Base-by-base conservation (phyloP, 1,139 yeast genomes). In the Candida labiduridarum region DNA sequence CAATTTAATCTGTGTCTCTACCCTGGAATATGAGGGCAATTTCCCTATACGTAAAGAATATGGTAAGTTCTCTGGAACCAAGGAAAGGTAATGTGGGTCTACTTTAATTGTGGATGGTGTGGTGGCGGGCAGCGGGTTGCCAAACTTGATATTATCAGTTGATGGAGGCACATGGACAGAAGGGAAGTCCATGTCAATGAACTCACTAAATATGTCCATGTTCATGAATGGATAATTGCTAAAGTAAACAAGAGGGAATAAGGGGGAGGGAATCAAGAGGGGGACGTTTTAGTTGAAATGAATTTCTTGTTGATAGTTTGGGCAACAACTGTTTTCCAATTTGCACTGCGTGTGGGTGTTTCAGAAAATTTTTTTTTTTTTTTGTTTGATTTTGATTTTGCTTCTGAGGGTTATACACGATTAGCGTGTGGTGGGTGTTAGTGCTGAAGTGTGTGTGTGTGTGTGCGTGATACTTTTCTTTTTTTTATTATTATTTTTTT, bases 1-100 rank as follows among this genome's bases (percentile, higher is more conserved):
- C 51, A 94, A 73, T 65, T 90, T 92, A 64, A 92, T 89, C 70
- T 94, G 98, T 18, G 97, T 94, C 68, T 94, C 99, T 5, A 94
- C 98, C 57, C 99, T 80, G 9, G 97, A 89, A 59, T 84, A 84
- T 10, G 79, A 69, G 1, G 97, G 97, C 46, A 92, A 71, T 49
- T 84, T 87, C 11, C 77, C 70, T 1, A 91, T 71, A 30, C 71
- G 68, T 52, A 92, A 62, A 49, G 77, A 71, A 66, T 83, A 87
- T 3, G 90, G 90, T 52, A 87, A 71, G 11, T 66, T 62, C 34
- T 65, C 66, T 1, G 66, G 63, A 1, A 76, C 69, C 52, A 76
- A 72, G 55, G 75, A 79, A 46, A 76, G 64, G 49, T 70, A 69
- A 8, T 71, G 61, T 2, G 70, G 62, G 47, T 70, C 70, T 2